A percentile compares a stretch with the other conserved stretches of the same genome.
These are phyloP conservation scores for Malassezia globosa DNA, from an alignment of 1,284 basidiomycete genomes.

Conservation along the genomic window DNA sequence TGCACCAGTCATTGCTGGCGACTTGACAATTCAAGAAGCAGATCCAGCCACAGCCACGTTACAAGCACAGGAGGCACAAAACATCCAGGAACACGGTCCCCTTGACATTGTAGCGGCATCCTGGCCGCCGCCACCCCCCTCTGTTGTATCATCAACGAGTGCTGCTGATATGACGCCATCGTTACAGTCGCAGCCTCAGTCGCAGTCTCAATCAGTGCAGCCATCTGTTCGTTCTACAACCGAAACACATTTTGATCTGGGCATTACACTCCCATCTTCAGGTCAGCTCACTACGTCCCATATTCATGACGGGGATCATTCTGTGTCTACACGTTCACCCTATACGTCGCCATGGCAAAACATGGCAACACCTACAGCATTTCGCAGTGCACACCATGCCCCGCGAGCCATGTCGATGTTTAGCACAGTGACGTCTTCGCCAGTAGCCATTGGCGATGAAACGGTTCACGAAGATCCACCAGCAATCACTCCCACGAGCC, in stretches of 20 bases:
- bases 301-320: neutral
- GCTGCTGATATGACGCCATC: no score
- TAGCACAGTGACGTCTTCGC: neutral
- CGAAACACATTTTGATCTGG: conserved; percentile 4
- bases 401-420: neutral
- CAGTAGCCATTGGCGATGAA: neutral
- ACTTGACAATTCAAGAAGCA: conserved; percentile 6
- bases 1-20: conserved; percentile 36
- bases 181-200: no score
- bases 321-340: neutral
- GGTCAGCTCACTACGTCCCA: neutral
- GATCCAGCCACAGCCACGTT: conserved; percentile 10
- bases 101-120: conserved; percentile 13
- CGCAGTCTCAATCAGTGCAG: no score
- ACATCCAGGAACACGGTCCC: conserved; percentile 16
- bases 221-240: neutral
- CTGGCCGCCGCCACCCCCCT: neutral
- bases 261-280: conserved; percentile 7
- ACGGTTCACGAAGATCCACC: neutral
- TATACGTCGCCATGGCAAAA: neutral
- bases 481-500: neutral
- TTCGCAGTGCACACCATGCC: neutral
- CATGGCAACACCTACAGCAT: neutral
- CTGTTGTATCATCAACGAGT: neutral
- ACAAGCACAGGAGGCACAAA: conserved; percentile 12